phyloP scores from a whole-genome alignment of 331 rosid species.

The Spiraea crenata region DNA sequence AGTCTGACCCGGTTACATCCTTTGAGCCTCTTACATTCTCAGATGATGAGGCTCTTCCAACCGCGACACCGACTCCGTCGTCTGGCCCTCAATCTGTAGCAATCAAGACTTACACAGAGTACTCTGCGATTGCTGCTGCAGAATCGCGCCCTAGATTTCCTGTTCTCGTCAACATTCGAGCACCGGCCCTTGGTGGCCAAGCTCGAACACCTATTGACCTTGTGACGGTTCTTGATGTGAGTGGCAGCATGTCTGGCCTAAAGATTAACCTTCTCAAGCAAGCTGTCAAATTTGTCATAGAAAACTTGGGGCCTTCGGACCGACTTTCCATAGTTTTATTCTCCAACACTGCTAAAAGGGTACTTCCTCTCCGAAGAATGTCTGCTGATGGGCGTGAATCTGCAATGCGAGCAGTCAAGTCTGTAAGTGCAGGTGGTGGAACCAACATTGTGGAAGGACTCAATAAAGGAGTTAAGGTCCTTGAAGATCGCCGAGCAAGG shows the following conservation, averaged over 20 bases:
- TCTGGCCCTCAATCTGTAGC: neutral
- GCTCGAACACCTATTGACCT: neutral
- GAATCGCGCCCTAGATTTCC: neutral
- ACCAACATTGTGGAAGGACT: neutral
- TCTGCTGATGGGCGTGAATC: neutral
- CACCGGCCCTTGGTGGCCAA: neutral
- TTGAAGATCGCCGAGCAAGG: neutral
- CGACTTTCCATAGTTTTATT: neutral
- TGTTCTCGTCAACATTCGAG: neutral
- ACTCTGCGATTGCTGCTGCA: neutral
- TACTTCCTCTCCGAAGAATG: constrained; percentile 1
- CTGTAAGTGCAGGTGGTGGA: neutral
- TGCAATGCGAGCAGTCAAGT: neutral
- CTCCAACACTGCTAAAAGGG: neutral
- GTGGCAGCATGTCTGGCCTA: neutral
- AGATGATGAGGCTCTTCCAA: neutral
- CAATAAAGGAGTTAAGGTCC: neutral
- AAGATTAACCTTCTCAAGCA: neutral
- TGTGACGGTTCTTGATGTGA: neutral
- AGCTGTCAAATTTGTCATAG: constrained; percentile 3
- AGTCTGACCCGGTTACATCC: no score
- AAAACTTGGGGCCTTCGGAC: constrained; percentile 4
- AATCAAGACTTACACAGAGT: neutral
- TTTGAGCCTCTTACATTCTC: neutral
- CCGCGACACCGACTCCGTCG: no score